A percentile compares a stretch with the other conserved stretches of the same genome.
phyloP scores from a whole-genome alignment of 2,329 filamentous ascomycete species.

The Cryphonectria parasitica region DNA sequence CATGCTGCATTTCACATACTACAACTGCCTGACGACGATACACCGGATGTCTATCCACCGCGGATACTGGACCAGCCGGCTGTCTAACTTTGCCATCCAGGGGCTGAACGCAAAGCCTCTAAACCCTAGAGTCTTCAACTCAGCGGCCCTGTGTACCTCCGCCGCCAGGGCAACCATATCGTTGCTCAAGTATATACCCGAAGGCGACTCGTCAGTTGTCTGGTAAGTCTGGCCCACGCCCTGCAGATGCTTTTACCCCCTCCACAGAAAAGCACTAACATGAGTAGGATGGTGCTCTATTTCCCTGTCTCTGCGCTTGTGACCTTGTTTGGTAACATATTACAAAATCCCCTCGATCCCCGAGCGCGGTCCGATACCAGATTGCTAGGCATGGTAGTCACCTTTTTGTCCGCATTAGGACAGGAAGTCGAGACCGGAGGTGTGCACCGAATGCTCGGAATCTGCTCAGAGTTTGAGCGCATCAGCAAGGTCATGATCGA shows the following conservation, averaged over 20 bases:
- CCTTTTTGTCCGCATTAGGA: constrained; percentile 87
- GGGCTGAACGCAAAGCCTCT: constrained; percentile 88
- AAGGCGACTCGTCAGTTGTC: constrained; percentile 91
- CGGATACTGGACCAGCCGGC: constrained; percentile 94
- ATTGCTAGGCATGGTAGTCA: constrained; percentile 91
- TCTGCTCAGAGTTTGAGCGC: constrained; percentile 95
- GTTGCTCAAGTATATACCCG: constrained; percentile 92
- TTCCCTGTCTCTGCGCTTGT: constrained; percentile 95
- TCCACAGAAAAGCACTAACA: neutral
- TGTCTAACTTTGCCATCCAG: constrained; percentile 94
- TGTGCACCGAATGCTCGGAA: constrained; percentile 89
- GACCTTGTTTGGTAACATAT: constrained; percentile 92
- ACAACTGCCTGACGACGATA: constrained; percentile 96
- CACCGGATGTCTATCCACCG: constrained; percentile 98
- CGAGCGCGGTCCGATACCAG: constrained; percentile 86
- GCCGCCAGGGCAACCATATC: constrained; percentile 92
- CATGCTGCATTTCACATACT: constrained; percentile 94
- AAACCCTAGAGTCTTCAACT: constrained; percentile 93
- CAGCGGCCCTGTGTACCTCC: constrained; percentile 87
- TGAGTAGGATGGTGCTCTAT: constrained; percentile 81
- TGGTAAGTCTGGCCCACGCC: constrained; percentile 66
- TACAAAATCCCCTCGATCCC: constrained; percentile 92
- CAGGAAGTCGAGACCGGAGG: constrained; percentile 87
- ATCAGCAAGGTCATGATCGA: constrained; percentile 91
- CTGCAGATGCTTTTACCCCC: neutral